A percentile compares a stretch with the other conserved stretches of the same genome.
phyloP scores from a whole-genome alignment of 2,329 filamentous ascomycete genomes.

The Parastagonospora avenae region DNA sequence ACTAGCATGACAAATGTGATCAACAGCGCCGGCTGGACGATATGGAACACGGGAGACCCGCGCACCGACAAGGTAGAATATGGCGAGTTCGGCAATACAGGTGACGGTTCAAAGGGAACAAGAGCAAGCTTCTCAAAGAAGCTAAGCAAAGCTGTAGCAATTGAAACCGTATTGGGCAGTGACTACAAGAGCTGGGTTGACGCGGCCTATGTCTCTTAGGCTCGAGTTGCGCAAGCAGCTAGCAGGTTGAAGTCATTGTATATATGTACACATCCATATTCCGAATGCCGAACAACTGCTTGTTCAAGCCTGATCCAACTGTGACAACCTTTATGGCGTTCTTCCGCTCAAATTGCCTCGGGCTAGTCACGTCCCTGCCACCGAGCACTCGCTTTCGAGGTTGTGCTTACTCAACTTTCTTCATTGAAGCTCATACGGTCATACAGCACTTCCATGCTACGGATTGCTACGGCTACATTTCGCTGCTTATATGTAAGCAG shows the following conservation, averaged over 20 bases:
- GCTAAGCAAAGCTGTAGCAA: conserved; percentile 48
- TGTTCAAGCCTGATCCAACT: too few relatives aligned
- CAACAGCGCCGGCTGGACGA: conserved; percentile 63
- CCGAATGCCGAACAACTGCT: too few relatives aligned
- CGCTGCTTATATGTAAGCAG: too few relatives aligned
- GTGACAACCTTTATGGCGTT: too few relatives aligned
- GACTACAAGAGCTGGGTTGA: conserved; percentile 40
- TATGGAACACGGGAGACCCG: conserved; percentile 58
- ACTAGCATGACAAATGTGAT: conserved; percentile 61
- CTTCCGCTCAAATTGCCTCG: too few relatives aligned
- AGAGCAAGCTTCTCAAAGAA: conserved; percentile 57
- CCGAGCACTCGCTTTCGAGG: too few relatives aligned
- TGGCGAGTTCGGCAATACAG: conserved; percentile 65
- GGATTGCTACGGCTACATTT: too few relatives aligned
- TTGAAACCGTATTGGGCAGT: conserved; percentile 53
- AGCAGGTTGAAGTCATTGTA: neutral
- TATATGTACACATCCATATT: neutral
- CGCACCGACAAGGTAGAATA: conserved; percentile 61
- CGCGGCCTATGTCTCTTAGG: conserved; percentile 32
- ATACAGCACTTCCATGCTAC: too few relatives aligned
- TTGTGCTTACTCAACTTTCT: too few relatives aligned
- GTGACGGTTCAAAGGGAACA: conserved; percentile 59
- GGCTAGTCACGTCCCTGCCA: too few relatives aligned
- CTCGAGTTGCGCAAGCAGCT: neutral
- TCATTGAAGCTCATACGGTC: too few relatives aligned